A percentile compares a stretch with the other conserved stretches of the same genome.
Evolutionary conservation across 1,284 basidiomycete genomes (phyloP).

Genomic region (Cystobasidium sp.): DNA sequence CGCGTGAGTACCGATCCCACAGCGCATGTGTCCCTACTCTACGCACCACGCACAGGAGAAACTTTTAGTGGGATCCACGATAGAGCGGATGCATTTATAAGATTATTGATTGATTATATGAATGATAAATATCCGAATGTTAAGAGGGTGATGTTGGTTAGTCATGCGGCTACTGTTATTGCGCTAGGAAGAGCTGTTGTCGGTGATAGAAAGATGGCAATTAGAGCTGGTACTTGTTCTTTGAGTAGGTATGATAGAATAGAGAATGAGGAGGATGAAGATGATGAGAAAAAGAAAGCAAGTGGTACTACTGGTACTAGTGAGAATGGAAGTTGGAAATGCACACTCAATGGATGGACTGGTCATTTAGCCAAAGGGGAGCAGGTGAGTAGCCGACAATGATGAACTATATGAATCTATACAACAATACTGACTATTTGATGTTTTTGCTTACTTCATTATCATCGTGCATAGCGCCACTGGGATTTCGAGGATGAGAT

Average conservation of each 20-base stretch:
- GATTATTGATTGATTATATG: constrained; percentile 18
- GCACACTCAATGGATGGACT: constrained; percentile 27
- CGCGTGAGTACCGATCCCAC: background rate
- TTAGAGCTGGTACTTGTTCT: constrained; percentile 38
- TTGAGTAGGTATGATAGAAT: constrained; percentile 17
- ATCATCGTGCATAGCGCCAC: constrained; percentile 1
- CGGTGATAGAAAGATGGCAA: constrained; percentile 14
- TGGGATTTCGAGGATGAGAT: constrained; percentile 35
- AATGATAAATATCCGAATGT: constrained; percentile 19
- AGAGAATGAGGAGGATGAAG: background rate
- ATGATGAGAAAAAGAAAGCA: background rate
- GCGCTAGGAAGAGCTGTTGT: constrained; percentile 37
- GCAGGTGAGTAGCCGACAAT: constrained; percentile 7
- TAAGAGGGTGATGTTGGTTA: constrained; percentile 26
- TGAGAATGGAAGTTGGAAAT: background rate
- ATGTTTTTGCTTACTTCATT: background rate
- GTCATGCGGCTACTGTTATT: constrained; percentile 42
- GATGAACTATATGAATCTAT: background rate
- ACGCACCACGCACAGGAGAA: constrained; percentile 28
- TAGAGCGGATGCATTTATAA: constrained; percentile 31
- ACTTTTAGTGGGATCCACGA: constrained; percentile 32
- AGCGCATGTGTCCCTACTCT: constrained; percentile 22
- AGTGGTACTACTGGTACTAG: no score
- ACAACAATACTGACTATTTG: background rate
- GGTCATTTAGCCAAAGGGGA: constrained; percentile 25